A percentile compares a stretch with the other conserved stretches of the same genome.
These are phyloP conservation scores for Picochlorum sp. DNA, from an alignment of 139 green algal species.

Conservation along the genomic window DNA sequence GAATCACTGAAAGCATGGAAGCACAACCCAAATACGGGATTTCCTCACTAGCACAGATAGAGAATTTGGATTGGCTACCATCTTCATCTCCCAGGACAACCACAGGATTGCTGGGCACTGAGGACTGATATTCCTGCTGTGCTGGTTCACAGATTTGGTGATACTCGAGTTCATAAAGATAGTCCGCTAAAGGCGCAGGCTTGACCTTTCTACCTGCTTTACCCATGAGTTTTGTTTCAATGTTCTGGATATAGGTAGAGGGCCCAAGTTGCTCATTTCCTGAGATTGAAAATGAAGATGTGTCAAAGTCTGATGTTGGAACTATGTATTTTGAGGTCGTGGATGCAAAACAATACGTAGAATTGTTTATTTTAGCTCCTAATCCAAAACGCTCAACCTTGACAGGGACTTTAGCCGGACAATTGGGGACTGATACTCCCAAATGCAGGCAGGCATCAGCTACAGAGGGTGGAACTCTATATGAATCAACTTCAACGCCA, in stretches of 20 bases:
- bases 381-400: constrained; percentile 15
- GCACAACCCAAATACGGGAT: no score
- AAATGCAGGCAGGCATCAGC: constrained; percentile 40
- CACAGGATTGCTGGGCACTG: not conserved
- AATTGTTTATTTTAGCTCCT: not conserved
- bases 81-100: no score
- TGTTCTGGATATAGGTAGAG: constrained; percentile 14
- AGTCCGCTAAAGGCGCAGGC: constrained; percentile 12
- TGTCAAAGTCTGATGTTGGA: constrained; percentile 3
- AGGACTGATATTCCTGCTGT: not conserved
- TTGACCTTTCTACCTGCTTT: not conserved
- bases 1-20: no score
- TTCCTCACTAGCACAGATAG: no score
- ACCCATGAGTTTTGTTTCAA: constrained; percentile 15
- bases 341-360: constrained; percentile 8
- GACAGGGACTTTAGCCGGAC: constrained; percentile 29
- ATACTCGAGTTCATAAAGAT: constrained; percentile 23
- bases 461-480: constrained; percentile 26
- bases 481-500: constrained; percentile 13
- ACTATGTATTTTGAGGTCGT: constrained; percentile 13
- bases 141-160: constrained; percentile 10
- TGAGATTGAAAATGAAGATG: constrained; percentile 18
- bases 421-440: constrained; percentile 18
- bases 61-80: no score
- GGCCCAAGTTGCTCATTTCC: not conserved